These are phyloP conservation scores for Hymenoscyphus repandus DNA, from an alignment of 2,329 filamentous ascomycete species.

Conservation along the genomic window DNA sequence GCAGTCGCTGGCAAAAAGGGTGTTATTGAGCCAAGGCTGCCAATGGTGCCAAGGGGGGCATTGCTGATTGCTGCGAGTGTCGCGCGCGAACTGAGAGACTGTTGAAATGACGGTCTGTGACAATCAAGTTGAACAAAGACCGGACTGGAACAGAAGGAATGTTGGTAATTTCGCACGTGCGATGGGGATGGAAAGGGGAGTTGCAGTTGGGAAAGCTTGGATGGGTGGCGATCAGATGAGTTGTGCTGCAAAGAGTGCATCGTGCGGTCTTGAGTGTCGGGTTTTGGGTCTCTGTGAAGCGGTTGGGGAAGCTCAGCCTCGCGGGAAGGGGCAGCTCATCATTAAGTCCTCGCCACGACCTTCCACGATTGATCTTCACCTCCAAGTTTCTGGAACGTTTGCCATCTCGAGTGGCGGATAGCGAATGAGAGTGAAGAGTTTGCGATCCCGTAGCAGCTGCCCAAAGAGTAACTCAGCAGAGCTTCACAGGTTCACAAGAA, in stretches of 20 bases:
- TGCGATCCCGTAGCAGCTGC: no score
- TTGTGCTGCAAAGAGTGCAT: background rate
- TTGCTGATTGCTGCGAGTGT: constrained; percentile 5
- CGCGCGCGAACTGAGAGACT: background rate
- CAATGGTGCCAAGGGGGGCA: constrained; percentile 9
- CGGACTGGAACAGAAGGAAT: background rate
- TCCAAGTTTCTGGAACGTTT: background rate
- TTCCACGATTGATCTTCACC: background rate
- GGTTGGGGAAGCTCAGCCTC: background rate
- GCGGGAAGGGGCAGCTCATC: background rate
- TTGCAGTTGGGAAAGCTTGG: no score
- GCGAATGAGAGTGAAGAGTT: no score
- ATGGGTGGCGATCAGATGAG: background rate
- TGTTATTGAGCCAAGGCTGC: constrained; percentile 4
- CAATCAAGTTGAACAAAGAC: background rate
- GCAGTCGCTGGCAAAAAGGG: background rate
- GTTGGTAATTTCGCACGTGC: background rate
- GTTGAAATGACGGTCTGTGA: background rate
- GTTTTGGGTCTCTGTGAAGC: no score
- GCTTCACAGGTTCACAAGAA: no score
- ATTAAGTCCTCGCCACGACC: background rate
- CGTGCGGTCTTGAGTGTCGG: no score
- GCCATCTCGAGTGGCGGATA: background rate
- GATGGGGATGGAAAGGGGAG: background rate
- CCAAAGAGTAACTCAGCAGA: no score